Base-by-base conservation (phyloP, 768 basidiomycete genomes). In the Leucosporidium yakuticum region DNA sequence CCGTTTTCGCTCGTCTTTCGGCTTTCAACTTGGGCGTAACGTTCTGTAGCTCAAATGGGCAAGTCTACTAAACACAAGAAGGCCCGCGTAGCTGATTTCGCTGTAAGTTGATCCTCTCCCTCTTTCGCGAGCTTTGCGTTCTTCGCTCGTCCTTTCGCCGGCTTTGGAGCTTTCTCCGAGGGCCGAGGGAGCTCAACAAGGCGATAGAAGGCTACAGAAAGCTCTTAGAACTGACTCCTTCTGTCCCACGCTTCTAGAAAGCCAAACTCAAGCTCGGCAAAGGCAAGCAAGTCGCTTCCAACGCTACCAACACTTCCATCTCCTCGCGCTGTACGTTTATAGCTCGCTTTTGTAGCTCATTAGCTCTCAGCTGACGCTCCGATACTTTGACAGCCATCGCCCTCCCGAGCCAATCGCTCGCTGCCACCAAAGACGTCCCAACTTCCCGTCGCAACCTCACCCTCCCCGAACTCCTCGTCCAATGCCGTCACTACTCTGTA, bases 191-290 rank as follows among this genome's bases (percentile, higher is more conserved):
- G 55, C 55, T 56, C 9, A 31, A 15, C 8, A 31, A 20, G 31
- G 27, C 31, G 9, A 34, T 15, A 29, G 25, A 15, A 29, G 27
- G 51, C 12, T 15, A 17, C 11, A 25, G 23, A 8, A 27, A 25
- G 3, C 17, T 20, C 25, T 32, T 25, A 48, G 8, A 6, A 12
- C 31, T 34, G 29, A 31, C 27, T 29, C 23, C 20, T 4, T 8
- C 32, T 31, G 23, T n/a, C 25, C 2, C 44, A 4, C 14, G 11
- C 32, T 5, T 9, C 14, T 78, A 97, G 91, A 97, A 93, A 91
- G 86, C 91, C 31, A 97, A 90, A 79, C 83, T 96, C 48, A 99
- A 96, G 79, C 88, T 99, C 60, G 95, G 95, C 47, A 99, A 95
- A 78, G 92, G 90, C 54, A 98, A 94, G 79, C 85, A 88, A 74